Evolutionary conservation across 1,139 yeast species (phyloP).

Genomic region (Blastobotrys niveus): DNA sequence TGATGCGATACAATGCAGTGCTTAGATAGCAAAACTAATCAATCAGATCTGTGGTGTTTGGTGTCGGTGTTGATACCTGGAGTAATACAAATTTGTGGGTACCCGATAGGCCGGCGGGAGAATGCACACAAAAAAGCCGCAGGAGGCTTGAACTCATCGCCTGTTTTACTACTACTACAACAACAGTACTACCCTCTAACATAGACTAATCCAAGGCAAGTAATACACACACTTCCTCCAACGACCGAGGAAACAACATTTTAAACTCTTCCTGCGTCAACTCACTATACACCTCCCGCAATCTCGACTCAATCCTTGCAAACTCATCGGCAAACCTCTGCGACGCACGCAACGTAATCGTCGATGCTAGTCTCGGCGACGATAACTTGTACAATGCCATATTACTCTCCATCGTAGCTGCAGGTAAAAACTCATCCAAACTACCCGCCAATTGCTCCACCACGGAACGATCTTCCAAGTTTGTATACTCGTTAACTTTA

Average conservation of each 20-base stretch:
- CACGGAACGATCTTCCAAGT: slow-evolving; percentile 31
- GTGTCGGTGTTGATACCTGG: too few species aligned
- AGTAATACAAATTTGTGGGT: too few species aligned
- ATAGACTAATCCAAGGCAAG: slow-evolving; percentile 21
- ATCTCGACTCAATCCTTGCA: slow-evolving; percentile 24
- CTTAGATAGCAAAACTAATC: too few species aligned
- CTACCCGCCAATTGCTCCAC: slow-evolving; percentile 25
- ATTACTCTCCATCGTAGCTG: slow-evolving; percentile 33
- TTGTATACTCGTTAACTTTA: slow-evolving; percentile 19
- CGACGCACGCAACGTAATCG: slow-evolving; percentile 32
- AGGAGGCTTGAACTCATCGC: too few species aligned
- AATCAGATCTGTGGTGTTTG: too few species aligned
- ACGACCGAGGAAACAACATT: slow-evolving; percentile 27
- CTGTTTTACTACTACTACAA: too few species aligned
- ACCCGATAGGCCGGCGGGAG: too few species aligned
- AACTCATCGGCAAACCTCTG: slow-evolving; percentile 31
- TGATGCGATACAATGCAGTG: too few species aligned
- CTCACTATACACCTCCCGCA: slow-evolving; percentile 22
- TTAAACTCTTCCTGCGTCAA: slow-evolving; percentile 21
- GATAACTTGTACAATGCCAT: slow-evolving; percentile 29
- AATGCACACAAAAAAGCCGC: too few species aligned
- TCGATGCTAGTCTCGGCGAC: slow-evolving; percentile 34
- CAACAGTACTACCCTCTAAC: too few species aligned
- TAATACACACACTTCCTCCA: slow-evolving; percentile 31
- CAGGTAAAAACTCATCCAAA: slow-evolving; percentile 36